A percentile compares a stretch with the other conserved stretches of the same genome.
Evolutionary conservation across 1,284 basidiomycete species (phyloP).

Genomic region (Laetiporus sulphureus): DNA sequence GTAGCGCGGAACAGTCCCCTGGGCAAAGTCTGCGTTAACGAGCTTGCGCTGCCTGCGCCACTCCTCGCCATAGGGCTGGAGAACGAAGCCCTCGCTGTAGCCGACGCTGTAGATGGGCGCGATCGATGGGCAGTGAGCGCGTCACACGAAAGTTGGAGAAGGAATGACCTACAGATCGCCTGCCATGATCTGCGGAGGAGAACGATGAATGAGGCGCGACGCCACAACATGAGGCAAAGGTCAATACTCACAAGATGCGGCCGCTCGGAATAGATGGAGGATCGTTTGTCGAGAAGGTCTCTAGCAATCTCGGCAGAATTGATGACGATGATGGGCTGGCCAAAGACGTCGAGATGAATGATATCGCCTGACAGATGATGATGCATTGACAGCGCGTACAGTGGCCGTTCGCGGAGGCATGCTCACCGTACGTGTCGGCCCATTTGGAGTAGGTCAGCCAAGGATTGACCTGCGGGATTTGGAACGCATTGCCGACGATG

Average conservation of each 20-base stretch:
- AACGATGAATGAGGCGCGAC: background rate
- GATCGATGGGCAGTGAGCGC: no score
- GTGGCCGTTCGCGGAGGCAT: background rate
- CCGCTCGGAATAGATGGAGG: slow-evolving; percentile 8
- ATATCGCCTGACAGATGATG: background rate
- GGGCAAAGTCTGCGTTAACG: slow-evolving; percentile 22
- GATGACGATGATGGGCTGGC: slow-evolving; percentile 4
- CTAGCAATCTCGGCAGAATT: slow-evolving; percentile 8
- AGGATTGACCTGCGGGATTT: background rate
- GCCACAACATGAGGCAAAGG: background rate
- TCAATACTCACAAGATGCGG: background rate
- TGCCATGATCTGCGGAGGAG: background rate
- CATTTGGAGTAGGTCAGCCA: background rate
- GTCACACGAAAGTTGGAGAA: background rate
- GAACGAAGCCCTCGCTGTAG: background rate
- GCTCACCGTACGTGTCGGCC: background rate
- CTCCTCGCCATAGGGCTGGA: slow-evolving; percentile 1
- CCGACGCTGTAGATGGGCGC: background rate
- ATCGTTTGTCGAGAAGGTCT: slow-evolving; percentile 7
- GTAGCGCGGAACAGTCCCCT: background rate
- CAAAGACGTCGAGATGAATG: background rate
- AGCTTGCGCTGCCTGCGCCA: slow-evolving; percentile 15
- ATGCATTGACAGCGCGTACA: background rate
- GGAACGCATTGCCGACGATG: background rate
- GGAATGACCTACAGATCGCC: background rate